Evolutionary conservation across 2,329 filamentous ascomycete species (phyloP), one percentile per base, ranked within the genome.

Genomic region (Hypoxylon sp.): DNA sequence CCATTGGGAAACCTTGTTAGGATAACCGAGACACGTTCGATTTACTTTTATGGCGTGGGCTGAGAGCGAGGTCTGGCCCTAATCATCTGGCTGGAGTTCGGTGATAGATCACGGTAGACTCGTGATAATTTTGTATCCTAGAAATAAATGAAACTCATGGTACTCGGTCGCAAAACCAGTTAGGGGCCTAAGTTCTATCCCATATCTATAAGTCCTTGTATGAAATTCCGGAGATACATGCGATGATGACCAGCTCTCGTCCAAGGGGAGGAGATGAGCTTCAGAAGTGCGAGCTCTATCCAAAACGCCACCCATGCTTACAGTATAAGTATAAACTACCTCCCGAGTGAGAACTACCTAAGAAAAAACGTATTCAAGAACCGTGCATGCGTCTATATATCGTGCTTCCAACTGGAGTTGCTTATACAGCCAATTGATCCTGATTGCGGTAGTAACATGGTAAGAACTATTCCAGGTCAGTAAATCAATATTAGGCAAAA

Each of bases 381-480:
- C 43, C 56, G 60, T 60, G 62, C 57, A 56, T 67, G 56, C 49
- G 37, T 63, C 57, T 54, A 53, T 62, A 43, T 13, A 13, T 47
- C 13, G 22, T 41, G 24, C 30, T 5, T 53, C 34, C 30, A 56
- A 66, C 30, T 57, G 7, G 50, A 19, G 17, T 51, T 39, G 34
- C 58, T 53, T 77, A 87, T 32, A 87, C 84, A 57, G 84, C 84
- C 54, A 87, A 76, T 69, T 86, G 85, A 60, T 86, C 84, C 69
- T 87, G 82, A 65, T 85, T 84, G 46, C 84, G 84, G 69, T 85
- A 84, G 69, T 87, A 88, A 73, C 86, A 84, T 49, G 86, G 86
- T 57, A 88, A 73, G 70, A 88, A 88, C 85, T 88, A 62, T 3
- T 39, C 15, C 10, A 10, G 20, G 63, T 75, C 51, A 77, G 73